Evolutionary conservation across 176 grass and related monocot genomes (phyloP).

Genomic region (Oryza meyeriana): DNA sequence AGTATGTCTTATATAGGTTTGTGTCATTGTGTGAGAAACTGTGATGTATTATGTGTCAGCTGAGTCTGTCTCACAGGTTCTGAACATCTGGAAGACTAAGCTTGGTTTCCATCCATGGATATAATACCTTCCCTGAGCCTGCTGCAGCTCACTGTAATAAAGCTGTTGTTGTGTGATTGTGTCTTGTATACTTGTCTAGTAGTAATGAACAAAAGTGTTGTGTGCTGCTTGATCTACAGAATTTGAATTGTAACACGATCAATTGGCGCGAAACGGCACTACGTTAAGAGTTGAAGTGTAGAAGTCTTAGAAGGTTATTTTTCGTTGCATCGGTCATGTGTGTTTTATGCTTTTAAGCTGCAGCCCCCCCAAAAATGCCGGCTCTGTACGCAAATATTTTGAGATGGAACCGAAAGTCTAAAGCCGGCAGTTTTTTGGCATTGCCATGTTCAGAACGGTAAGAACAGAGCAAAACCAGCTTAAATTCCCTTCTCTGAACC

Average conservation of each 20-base stretch:
- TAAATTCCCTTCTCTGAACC: background rate
- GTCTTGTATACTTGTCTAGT: background rate
- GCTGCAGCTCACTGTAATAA: conserved; percentile 25
- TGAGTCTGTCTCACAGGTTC: conserved; percentile 6
- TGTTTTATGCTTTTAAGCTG: too few relatives aligned
- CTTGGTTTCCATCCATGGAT: background rate
- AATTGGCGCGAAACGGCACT: background rate
- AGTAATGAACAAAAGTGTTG: background rate
- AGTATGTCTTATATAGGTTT: background rate
- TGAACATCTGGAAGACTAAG: background rate
- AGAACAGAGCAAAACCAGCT: background rate
- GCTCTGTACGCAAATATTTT: too few relatives aligned
- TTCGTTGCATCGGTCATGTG: too few relatives aligned
- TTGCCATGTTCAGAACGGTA: background rate
- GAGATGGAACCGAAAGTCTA: too few relatives aligned
- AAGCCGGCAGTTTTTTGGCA: background rate
- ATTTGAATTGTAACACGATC: background rate
- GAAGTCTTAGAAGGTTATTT: too few relatives aligned
- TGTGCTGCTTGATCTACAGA: background rate
- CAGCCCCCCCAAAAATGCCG: too few relatives aligned
- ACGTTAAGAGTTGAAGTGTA: too few relatives aligned
- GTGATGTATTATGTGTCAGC: background rate
- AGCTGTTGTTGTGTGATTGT: background rate
- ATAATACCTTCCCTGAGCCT: background rate
- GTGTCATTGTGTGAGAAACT: background rate